A percentile compares a stretch with the other conserved stretches of the same genome.
These are phyloP conservation scores for Alnus glutinosa DNA, from an alignment of 306 rosid genomes.

Conservation along the genomic window DNA sequence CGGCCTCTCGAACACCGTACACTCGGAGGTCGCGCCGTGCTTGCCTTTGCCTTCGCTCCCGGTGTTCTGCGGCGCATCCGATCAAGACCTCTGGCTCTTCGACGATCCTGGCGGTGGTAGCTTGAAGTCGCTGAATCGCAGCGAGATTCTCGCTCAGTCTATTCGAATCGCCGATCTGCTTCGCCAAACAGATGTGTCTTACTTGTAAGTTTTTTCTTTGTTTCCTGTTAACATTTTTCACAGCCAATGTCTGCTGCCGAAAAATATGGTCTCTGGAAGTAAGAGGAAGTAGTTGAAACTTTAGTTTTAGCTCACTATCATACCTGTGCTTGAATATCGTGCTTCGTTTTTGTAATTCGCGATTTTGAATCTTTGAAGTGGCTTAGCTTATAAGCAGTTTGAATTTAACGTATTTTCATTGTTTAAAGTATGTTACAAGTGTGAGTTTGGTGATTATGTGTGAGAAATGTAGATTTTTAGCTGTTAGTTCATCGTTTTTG, in stretches of 20 bases:
- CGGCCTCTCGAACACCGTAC: constrained; percentile 67
- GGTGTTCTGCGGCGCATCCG: constrained; percentile 82
- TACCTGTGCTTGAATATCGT: background rate
- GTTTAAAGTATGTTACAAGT: background rate
- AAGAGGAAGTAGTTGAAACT: constrained; percentile 19
- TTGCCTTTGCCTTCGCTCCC: constrained; percentile 92
- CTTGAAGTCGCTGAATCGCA: constrained; percentile 40
- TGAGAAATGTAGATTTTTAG: background rate
- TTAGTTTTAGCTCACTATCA: constrained; percentile 2
- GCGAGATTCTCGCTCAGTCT: constrained; percentile 64
- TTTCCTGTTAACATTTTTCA: constrained; percentile 13
- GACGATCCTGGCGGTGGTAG: constrained; percentile 46
- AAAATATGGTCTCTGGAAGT: constrained; percentile 28
- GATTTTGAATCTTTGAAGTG: constrained; percentile 8
- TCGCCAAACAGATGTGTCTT: constrained; percentile 77
- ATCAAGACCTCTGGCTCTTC: constrained; percentile 60
- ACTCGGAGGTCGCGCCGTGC: constrained; percentile 90
- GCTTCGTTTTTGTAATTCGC: background rate
- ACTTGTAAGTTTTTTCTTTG: constrained; percentile 57
- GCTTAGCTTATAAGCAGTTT: constrained; percentile 1
- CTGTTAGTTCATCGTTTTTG: background rate
- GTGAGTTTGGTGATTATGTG: constrained; percentile 1
- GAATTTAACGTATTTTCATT: background rate
- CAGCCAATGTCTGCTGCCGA: background rate
- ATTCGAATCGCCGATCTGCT: constrained; percentile 85